phyloP scores from a whole-genome alignment of 495 filamentous ascomycete genomes.

The Aspergillus affinis region DNA sequence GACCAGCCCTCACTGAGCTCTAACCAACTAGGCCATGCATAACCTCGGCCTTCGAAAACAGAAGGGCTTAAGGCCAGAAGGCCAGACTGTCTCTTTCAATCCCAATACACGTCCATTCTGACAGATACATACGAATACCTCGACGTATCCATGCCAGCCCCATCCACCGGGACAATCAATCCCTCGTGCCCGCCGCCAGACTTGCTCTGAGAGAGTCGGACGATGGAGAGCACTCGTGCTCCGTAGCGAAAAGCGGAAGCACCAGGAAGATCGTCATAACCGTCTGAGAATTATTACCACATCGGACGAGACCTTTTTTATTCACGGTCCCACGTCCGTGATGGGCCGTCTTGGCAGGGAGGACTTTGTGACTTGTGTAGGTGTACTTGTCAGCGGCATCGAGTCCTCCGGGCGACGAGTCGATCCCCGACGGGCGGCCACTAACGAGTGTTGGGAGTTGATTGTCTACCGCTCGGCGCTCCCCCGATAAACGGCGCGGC shows the following conservation, averaged over 20 bases:
- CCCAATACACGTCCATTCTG: slow-evolving; percentile 6
- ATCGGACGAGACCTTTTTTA: neutral
- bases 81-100: slow-evolving; percentile 8
- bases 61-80: neutral
- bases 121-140: slow-evolving; percentile 14
- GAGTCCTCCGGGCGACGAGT: slow-evolving; percentile 4
- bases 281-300: slow-evolving; percentile 1
- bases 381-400: neutral
- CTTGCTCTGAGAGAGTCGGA: neutral
- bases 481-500: neutral
- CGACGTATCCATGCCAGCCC: neutral
- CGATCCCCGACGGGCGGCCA: slow-evolving; percentile 7
- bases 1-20: neutral
- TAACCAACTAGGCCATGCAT: too few species aligned
- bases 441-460: neutral
- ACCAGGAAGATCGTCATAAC: slow-evolving; percentile 13
- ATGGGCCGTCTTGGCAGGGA: slow-evolving; percentile 18
- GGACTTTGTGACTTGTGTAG: slow-evolving; percentile 1
- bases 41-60: too few species aligned
- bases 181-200: neutral
- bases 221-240: slow-evolving; percentile 3
- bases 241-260: neutral
- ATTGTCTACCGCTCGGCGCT: neutral
- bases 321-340: neutral
- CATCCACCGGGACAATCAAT: neutral